These are phyloP conservation scores for Ophiobolus disseminans DNA, from an alignment of 2,329 filamentous ascomycete species.

Conservation along the genomic window DNA sequence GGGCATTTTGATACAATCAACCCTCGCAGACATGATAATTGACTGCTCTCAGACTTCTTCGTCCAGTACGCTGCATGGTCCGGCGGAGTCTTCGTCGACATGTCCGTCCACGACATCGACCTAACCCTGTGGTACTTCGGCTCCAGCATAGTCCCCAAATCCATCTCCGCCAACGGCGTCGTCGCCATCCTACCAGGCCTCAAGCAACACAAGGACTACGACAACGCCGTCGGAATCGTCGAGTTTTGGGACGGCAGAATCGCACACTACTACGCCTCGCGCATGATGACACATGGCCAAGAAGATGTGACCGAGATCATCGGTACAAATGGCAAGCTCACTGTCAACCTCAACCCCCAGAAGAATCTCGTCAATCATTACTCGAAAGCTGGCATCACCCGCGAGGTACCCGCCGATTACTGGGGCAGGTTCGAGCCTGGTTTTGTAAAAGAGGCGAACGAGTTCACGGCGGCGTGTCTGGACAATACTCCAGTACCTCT, in stretches of 20 bases:
- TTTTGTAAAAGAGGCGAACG: conserved; percentile 51
- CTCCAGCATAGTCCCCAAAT: conserved; percentile 46
- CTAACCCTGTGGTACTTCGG: conserved; percentile 53
- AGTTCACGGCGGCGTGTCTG: conserved; percentile 49
- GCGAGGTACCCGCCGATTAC: conserved; percentile 49
- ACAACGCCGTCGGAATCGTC: conserved; percentile 55
- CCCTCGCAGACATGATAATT: not conserved
- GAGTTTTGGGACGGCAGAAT: conserved; percentile 56
- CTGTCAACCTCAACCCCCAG: conserved; percentile 46
- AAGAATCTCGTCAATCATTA: conserved; percentile 45
- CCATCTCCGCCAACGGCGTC: conserved; percentile 47
- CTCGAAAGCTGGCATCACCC: conserved; percentile 42
- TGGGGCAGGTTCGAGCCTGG: conserved; percentile 51
- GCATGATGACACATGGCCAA: conserved; percentile 54
- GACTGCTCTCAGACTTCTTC: conserved; percentile 49
- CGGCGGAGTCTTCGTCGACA: conserved; percentile 56
- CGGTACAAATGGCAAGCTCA: conserved; percentile 55
- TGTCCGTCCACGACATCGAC: conserved; percentile 55
- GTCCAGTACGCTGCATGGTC: conserved; percentile 51
- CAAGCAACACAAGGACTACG: conserved; percentile 49
- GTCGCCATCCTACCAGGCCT: conserved; percentile 49
- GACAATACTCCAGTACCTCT: conserved; percentile 47
- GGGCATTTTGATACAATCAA: not conserved
- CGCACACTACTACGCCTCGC: conserved; percentile 54
- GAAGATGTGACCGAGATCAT: conserved; percentile 54